Percentiles rank a stretch among this genome's conserved stretches.
Conservation (phyloP, 1,284 basidiomycete genomes). For the Puccinia coronata region DNA sequence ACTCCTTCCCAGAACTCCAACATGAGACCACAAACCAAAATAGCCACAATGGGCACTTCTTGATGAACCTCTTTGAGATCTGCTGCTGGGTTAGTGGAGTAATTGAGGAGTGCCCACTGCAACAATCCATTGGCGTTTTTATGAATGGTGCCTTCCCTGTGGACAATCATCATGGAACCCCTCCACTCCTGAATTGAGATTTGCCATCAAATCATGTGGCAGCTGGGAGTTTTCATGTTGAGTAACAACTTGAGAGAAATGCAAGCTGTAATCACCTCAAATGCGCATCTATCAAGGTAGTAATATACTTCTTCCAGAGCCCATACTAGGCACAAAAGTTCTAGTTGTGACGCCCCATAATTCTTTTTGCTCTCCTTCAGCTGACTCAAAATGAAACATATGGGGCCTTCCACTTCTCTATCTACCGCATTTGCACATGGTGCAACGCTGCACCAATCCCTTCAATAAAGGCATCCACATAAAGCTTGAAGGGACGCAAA, state of each 20-base stretch:
- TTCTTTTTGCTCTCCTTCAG: background rate
- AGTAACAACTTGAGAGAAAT: background rate
- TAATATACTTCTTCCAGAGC: slow-evolving; percentile 2
- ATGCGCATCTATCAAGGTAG: background rate
- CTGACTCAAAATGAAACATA: background rate
- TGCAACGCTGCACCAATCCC: slow-evolving; percentile 7
- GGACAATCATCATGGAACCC: background rate
- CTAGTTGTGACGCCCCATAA: slow-evolving; percentile 1
- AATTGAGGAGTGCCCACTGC: background rate
- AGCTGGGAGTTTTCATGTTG: background rate
- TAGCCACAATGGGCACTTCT: background rate
- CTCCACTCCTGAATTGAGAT: background rate
- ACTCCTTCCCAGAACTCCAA: background rate
- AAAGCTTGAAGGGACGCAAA: background rate
- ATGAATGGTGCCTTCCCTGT: background rate
- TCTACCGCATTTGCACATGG: background rate
- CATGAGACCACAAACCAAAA: background rate
- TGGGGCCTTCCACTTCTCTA: background rate
- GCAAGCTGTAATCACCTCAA: slow-evolving; percentile 15
- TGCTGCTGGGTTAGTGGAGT: background rate
- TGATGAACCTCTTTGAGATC: background rate
- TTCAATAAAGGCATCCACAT: background rate
- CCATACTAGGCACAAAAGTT: slow-evolving; percentile 2
- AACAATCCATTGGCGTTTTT: background rate
- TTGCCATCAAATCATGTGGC: background rate